Conservation (phyloP, 305 asterid genomes). For the Lippia alba region DNA sequence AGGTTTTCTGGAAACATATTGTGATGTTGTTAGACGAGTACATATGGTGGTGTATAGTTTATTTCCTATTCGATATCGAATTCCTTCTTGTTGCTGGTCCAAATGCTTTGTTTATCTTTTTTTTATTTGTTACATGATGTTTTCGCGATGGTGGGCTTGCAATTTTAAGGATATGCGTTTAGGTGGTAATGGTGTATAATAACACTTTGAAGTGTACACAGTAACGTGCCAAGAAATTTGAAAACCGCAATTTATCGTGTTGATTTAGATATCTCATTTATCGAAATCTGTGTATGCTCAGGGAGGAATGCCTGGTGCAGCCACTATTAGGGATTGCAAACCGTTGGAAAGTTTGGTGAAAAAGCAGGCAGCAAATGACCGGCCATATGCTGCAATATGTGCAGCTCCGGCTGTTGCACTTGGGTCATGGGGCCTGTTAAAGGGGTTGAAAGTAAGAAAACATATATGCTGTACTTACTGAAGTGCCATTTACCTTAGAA, state of each 20-base stretch:
- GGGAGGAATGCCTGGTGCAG: constrained; percentile 98
- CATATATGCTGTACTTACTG: constrained; percentile 4
- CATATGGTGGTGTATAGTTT: neutral
- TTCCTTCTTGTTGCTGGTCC: constrained; percentile 3
- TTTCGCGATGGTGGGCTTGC: neutral
- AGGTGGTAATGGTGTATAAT: neutral
- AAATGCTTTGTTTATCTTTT: constrained; percentile 5
- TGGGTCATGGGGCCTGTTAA: constrained; percentile 91
- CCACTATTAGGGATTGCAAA: constrained; percentile 73
- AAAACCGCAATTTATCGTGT: neutral
- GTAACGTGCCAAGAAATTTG: neutral
- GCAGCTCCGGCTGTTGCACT: constrained; percentile 97
- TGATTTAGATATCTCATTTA: neutral
- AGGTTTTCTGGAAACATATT: constrained; percentile 1
- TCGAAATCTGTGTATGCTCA: constrained; percentile 32
- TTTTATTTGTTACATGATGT: neutral
- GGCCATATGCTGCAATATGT: constrained; percentile 86
- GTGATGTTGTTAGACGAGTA: neutral
- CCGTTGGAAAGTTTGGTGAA: constrained; percentile 73
- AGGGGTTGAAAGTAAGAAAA: constrained; percentile 73
- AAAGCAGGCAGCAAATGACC: constrained; percentile 71
- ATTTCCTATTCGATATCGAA: neutral
- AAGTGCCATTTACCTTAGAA: neutral
- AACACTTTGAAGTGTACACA: neutral
- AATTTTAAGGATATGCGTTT: neutral